Evolutionary conservation across 345 rosid species (phyloP).

Genomic region (Dovyalis caffra): DNA sequence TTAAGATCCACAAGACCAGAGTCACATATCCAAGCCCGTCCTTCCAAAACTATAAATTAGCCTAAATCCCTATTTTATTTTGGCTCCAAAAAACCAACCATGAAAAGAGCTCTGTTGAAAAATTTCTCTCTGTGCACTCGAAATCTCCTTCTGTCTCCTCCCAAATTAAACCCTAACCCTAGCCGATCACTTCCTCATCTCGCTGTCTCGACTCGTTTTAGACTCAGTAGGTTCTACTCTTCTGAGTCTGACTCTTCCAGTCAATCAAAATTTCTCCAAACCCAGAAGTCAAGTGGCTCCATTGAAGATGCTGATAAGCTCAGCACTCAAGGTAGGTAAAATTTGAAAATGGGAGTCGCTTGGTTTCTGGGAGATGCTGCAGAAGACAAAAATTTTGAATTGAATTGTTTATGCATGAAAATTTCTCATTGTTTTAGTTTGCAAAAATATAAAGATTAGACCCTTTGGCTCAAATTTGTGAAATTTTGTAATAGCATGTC

Average conservation of each 20-base stretch:
- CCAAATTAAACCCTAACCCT: constrained; percentile 10
- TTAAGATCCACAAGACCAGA: too few relatives aligned
- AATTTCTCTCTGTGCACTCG: constrained; percentile 19
- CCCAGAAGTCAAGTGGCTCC: constrained; percentile 11
- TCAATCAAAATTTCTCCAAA: background rate
- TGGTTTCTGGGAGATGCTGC: background rate
- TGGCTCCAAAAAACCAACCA: constrained; percentile 2
- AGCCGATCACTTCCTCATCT: background rate
- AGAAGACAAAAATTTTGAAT: background rate
- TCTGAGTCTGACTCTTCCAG: constrained; percentile 24
- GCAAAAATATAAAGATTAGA: too few relatives aligned
- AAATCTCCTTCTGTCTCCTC: constrained; percentile 18
- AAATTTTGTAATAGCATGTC: too few relatives aligned
- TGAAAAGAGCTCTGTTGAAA: constrained; percentile 33
- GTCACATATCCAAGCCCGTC: too few relatives aligned
- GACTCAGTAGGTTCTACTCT: constrained; percentile 38
- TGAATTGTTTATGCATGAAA: too few relatives aligned
- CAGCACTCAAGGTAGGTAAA: constrained; percentile 41
- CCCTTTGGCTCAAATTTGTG: too few relatives aligned
- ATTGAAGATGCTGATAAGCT: constrained; percentile 23
- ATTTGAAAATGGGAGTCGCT: background rate
- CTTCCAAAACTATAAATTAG: background rate
- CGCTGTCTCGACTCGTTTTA: constrained; percentile 8
- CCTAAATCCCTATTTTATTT: background rate
- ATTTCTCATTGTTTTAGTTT: too few relatives aligned